Percentiles rank a stretch among this genome's conserved stretches.
Conservation (phyloP, 805 yeast species). For the Teunomyces panamensis region DNA sequence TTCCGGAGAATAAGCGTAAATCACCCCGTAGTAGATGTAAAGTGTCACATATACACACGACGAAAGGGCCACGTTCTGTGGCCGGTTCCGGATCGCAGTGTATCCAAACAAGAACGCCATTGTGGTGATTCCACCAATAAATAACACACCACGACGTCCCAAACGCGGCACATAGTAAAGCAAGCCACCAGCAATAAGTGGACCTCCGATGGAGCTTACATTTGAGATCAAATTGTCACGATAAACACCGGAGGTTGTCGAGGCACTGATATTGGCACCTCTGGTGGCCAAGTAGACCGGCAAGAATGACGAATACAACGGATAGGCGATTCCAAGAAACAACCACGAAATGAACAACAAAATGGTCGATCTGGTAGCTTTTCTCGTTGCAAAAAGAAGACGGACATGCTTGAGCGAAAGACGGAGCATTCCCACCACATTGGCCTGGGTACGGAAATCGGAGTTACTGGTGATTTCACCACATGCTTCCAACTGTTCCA, state of each 20-base stretch:
- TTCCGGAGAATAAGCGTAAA: conserved; percentile 36
- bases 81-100: conserved; percentile 16
- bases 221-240: conserved; percentile 49
- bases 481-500: conserved; percentile 20
- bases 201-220: conserved; percentile 50
- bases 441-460: conserved; percentile 15
- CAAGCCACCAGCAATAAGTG: conserved; percentile 47
- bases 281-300: conserved; percentile 38
- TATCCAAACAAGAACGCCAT: conserved; percentile 22
- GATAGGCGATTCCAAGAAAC: conserved; percentile 55
- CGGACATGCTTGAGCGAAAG: conserved; percentile 8
- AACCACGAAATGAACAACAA: conserved; percentile 14
- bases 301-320: conserved; percentile 52
- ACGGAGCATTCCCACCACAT: conserved; percentile 5
- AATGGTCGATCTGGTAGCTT: conserved; percentile 6
- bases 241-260: conserved; percentile 37
- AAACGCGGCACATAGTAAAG: conserved; percentile 12
- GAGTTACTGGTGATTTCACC: conserved; percentile 16
- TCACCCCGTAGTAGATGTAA: conserved; percentile 25
- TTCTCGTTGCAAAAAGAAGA: conserved; percentile 11
- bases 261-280: conserved; percentile 47
- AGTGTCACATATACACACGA: conserved; percentile 16
- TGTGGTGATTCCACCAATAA: conserved; percentile 16
- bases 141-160: conserved; percentile 18
- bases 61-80: conserved; percentile 17